These are phyloP conservation scores for Blastobotrys malaysiensis DNA, from an alignment of 1,139 yeast genomes.

Conservation along the genomic window DNA sequence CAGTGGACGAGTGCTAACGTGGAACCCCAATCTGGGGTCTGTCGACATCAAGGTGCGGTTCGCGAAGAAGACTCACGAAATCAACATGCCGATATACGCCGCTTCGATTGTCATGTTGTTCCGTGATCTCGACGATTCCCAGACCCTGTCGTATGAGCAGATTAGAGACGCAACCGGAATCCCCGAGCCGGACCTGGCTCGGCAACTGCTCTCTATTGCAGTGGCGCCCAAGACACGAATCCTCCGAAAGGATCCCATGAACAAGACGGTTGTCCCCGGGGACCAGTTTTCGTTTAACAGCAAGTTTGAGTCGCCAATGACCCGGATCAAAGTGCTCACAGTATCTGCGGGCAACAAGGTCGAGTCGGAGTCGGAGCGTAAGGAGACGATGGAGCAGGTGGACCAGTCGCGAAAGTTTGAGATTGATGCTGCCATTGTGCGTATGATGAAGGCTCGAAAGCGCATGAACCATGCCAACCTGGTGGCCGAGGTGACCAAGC, in stretches of 20 bases:
- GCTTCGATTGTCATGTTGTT: conserved; percentile 73
- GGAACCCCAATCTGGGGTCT: conserved; percentile 80
- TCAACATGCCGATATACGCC: conserved; percentile 76
- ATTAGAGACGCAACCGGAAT: conserved; percentile 64
- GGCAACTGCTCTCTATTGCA: conserved; percentile 80
- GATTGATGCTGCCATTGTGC: conserved; percentile 82
- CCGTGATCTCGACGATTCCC: conserved; percentile 48
- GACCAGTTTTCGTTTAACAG: conserved; percentile 69
- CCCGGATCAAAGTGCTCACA: conserved; percentile 73
- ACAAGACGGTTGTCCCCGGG: conserved; percentile 57
- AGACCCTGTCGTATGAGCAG: conserved; percentile 53
- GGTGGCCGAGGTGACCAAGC: conserved; percentile 59
- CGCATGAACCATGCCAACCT: conserved; percentile 58
- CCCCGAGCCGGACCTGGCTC: conserved; percentile 62
- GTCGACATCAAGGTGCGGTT: conserved; percentile 53
- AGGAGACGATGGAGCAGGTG: conserved; percentile 39
- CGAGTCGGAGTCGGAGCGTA: conserved; percentile 39
- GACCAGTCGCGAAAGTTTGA: conserved; percentile 51
- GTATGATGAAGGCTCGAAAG: conserved; percentile 76
- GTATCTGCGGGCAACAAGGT: conserved; percentile 44
- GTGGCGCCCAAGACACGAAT: conserved; percentile 79
- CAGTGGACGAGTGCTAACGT: conserved; percentile 66
- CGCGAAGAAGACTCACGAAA: conserved; percentile 66
- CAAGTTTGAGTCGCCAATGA: conserved; percentile 63
- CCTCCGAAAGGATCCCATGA: conserved; percentile 65